Base-by-base conservation (phyloP, 306 rosid genomes). In the Urtica urens region DNA sequence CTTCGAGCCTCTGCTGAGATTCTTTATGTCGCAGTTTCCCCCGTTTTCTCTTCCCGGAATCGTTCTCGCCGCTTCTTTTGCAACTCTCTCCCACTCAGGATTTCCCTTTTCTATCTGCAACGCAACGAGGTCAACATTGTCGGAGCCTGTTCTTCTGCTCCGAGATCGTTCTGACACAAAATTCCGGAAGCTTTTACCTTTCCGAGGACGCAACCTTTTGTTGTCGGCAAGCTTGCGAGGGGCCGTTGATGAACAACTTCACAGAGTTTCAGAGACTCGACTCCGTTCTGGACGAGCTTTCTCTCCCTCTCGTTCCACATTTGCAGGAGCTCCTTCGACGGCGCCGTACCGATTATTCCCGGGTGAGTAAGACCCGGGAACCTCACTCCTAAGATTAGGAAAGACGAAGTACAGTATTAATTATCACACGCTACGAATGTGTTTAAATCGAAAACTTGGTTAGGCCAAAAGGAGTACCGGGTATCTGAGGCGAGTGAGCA, bases 11-110 rank as follows among this genome's bases (percentile, higher is more conserved):
- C 77, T 70, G 39, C 84, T 88, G 0, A 88, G 84, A 62, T 84
- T 81, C 61, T 90, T 90, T 8, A 84, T 90, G 77, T 90, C 97
- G 62, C 95, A 90, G 24, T 90, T 90, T 49, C 95, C 97, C 0
- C 95, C 97, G 53, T 90, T 90, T 62, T 90, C 97, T 79, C 95
- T 77, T 54, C 97, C 95, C 49, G 97, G 97, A 44, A 90, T 75
- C 54, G 95, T 90, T 73, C 94, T 76, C 48, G 97, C 94, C 5
- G 97, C 97, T 63, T 90, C 97, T 17, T 38, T 53, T 1, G 87
- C 95, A 44, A 79, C 77, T 68, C 58, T 90, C 75, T 81, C 87
- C 97, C 94, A 84, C 41, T 90, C 82, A 0, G 64, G 41, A 13
- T 65, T 65, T 3, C 82, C 82, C 31, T 71, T 70, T 70, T 69